Conservation (phyloP, 164 flowering plant genomes). For the Annona cherimola region DNA sequence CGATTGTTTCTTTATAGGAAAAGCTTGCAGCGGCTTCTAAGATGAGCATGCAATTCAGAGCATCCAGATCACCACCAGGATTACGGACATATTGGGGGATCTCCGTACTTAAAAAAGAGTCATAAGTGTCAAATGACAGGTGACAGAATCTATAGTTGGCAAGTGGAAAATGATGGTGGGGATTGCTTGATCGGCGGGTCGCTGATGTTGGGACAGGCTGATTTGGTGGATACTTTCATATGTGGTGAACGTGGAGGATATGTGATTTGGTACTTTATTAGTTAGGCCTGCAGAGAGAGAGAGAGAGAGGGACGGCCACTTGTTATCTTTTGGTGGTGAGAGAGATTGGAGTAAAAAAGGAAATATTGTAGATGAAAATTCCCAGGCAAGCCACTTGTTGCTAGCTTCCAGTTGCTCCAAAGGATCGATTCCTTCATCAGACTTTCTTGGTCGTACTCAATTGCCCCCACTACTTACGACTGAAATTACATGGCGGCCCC, state of each 20-base stretch:
- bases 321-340: too few relatives aligned
- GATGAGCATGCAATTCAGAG: background rate
- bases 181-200: background rate
- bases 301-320: background rate
- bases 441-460: background rate
- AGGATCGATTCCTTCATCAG: conserved; percentile 8
- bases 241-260: background rate
- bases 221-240: background rate
- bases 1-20: background rate
- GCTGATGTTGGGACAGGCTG: background rate
- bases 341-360: too few relatives aligned
- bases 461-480: conserved; percentile 1
- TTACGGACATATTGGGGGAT: background rate
- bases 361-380: background rate
- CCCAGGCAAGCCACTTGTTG: conserved; percentile 33
- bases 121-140: background rate
- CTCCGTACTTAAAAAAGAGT: background rate
- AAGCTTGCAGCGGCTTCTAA: background rate
- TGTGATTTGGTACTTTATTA: conserved; percentile 17
- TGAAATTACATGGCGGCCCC: background rate
- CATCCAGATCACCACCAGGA: background rate
- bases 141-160: background rate
- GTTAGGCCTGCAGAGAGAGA: conserved; percentile 31
- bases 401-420: conserved; percentile 18
- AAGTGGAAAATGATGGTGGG: background rate